Evolutionary conservation across 1,139 yeast species (phyloP), one percentile per base, ranked within the genome.

Genomic region (Chernovozyma sophiae-reginae): DNA sequence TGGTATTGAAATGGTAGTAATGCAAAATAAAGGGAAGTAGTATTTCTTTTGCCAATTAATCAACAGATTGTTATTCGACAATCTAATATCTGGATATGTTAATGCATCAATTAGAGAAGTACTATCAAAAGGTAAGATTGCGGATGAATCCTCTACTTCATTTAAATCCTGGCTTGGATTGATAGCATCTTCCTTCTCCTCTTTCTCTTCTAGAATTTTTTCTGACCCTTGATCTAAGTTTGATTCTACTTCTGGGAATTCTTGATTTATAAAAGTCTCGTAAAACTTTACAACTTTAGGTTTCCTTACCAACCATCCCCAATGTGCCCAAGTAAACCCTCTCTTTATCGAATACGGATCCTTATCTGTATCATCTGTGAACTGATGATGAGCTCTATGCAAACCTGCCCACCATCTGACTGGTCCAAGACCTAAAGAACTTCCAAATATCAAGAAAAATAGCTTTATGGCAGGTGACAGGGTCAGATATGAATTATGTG

Each of bases 301-400:
- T 41, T 70, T 72, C 33, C 74, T 58, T 17, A 80, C 49, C 41
- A 78, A 60, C 84, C 86, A 80, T 1, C 86, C 86, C 54, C 77
- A 63, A 53, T 80, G 86, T 34, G 79, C 74, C 71, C 74, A 79
- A 34, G 62, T 52, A 32, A 76, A 65, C 6, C 85, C 86, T 43
- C 77, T 64, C 49, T 79, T 72, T 39, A 72, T 74, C 52, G 74
- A 75, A 48, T 79, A 81, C 0, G 90, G 89, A 52, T 82, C 89
- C 32, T 68, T 62, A 40, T 80, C 86, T 0, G 84, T 77, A 45
- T 81, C 86, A 45, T 69, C 84, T 49, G 68, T 77, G 43, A 54
- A 78, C 39, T 80, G 73, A 50, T 82, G 89, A 53, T 82, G 89
- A 0, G 85, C 85, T 37, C 85, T 58, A 55, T 82, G 90, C 26